Evolutionary conservation across 2,329 filamentous ascomycete species (phyloP).

Genomic region (Basipetospora chlamydospora): DNA sequence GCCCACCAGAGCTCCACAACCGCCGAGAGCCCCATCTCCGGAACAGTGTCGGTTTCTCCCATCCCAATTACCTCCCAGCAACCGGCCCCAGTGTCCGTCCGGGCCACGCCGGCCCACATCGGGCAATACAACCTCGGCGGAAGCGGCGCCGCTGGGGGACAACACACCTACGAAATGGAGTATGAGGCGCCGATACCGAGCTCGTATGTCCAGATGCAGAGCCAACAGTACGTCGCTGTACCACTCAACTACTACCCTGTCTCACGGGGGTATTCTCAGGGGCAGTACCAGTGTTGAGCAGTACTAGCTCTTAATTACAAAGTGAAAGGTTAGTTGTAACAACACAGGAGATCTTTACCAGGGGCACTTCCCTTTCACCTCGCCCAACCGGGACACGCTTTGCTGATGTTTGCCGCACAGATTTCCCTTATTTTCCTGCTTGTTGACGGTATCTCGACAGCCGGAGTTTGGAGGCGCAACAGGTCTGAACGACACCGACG

Average conservation of each 20-base stretch:
- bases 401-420: no score
- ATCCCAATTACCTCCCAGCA: neutral
- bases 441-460: no score
- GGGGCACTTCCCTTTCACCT: no score
- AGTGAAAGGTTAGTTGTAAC: no score
- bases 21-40: neutral
- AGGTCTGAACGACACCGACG: no score
- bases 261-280: neutral
- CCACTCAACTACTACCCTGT: neutral
- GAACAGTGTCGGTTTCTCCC: neutral
- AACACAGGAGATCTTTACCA: no score
- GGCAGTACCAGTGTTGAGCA: conserved; percentile 3
- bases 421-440: no score
- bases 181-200: neutral
- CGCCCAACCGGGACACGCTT: no score
- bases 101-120: neutral
- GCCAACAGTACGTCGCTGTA: conserved; percentile 1
- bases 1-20: neutral
- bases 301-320: no score
- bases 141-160: no score
- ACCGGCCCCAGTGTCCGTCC: neutral
- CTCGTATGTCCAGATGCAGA: conserved; percentile 1
- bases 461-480: no score
- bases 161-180: conserved; percentile 1
- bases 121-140: neutral